Conservation (phyloP, 164 flowering plant genomes). For the Nymphaea thermarum region DNA sequence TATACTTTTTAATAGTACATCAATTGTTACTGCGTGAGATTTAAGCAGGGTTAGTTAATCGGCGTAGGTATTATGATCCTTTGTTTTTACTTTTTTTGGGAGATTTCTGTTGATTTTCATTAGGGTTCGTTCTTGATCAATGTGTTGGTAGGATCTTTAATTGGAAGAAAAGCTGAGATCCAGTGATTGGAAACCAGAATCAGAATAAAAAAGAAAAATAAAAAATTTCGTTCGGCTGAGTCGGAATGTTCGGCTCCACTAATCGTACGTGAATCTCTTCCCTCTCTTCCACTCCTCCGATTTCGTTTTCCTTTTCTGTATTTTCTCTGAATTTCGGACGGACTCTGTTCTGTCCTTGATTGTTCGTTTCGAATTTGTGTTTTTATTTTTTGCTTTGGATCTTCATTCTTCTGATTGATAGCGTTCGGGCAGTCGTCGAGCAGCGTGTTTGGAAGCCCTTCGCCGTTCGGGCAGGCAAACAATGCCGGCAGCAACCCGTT, state of each 20-base stretch:
- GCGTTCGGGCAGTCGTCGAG: slow-evolving; percentile 95
- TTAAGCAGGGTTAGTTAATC: not conserved
- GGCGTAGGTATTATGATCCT: too few relatives aligned
- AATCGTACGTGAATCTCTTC: slow-evolving; percentile 26
- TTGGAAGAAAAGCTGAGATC: not conserved
- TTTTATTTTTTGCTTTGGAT: not conserved
- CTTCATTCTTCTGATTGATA: slow-evolving; percentile 10
- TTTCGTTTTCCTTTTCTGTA: not conserved
- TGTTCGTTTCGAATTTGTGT: not conserved
- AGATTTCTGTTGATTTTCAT: too few relatives aligned
- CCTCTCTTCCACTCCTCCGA: not conserved
- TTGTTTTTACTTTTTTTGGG: too few relatives aligned
- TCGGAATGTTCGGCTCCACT: slow-evolving; percentile 35
- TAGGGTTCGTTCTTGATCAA: not conserved
- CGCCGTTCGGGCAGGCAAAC: slow-evolving; percentile 74
- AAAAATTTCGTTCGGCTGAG: not conserved
- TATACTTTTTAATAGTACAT: too few relatives aligned
- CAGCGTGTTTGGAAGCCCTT: slow-evolving; percentile 76
- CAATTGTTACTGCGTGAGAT: not conserved
- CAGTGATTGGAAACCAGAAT: not conserved
- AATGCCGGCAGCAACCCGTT: slow-evolving; percentile 69
- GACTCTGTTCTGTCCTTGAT: slow-evolving; percentile 4
- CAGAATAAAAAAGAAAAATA: not conserved
- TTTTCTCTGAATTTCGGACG: not conserved
- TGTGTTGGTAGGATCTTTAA: not conserved